phyloP scores from a whole-genome alignment of 78 protist genomes.

The Dictyostelium purpureum region DNA sequence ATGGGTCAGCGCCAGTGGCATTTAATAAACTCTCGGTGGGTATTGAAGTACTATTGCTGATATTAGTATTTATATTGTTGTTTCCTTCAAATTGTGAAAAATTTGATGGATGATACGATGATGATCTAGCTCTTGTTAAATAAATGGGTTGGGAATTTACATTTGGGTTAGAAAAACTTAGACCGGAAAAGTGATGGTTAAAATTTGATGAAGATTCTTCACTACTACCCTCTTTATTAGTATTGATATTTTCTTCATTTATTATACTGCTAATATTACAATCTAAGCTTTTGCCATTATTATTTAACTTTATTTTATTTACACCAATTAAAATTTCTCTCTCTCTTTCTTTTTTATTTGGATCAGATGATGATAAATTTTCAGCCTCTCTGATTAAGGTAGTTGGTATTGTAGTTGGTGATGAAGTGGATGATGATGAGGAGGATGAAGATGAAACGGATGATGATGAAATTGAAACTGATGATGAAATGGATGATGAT shows the following conservation, averaged over 20 bases:
- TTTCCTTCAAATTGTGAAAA: neutral
- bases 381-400: neutral
- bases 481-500: neutral
- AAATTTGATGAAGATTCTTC: neutral
- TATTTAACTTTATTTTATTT: constrained; percentile 26
- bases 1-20: neutral
- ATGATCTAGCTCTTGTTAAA: constrained; percentile 64
- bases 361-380: neutral
- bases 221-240: neutral
- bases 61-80: neutral
- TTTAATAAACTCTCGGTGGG: constrained; percentile 6
- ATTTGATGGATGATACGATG: constrained; percentile 56
- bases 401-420: constrained; percentile 1
- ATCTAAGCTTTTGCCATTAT: neutral
- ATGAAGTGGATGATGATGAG: neutral
- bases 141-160: constrained; percentile 60
- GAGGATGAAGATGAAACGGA: neutral
- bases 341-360: constrained; percentile 9
- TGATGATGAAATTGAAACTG: neutral
- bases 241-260: neutral
- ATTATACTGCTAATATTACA: neutral
- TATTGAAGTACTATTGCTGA: neutral
- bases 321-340: constrained; percentile 67
- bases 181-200: neutral
- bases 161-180: constrained; percentile 68